A percentile compares a stretch with the other conserved stretches of the same genome.
Evolutionary conservation across 306 rosid species (phyloP).

Genomic region (Castanea crenata): DNA sequence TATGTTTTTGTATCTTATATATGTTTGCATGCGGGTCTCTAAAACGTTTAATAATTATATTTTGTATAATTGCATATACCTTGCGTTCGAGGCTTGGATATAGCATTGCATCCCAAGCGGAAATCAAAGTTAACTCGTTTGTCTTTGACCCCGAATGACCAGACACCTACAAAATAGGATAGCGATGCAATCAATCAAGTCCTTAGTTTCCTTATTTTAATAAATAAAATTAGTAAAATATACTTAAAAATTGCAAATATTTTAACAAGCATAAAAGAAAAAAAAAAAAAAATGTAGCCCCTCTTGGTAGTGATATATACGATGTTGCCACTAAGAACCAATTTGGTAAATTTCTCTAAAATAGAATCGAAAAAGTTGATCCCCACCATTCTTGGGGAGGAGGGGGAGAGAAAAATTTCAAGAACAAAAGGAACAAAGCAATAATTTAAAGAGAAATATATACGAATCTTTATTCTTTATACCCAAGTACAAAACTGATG

Average conservation of each 20-base stretch:
- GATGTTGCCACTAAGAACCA: background rate
- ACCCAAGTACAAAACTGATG: background rate
- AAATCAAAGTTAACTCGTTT: conserved; percentile 29
- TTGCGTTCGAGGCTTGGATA: conserved; percentile 60
- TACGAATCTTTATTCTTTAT: background rate
- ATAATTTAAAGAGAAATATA: background rate
- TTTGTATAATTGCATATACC: conserved; percentile 29
- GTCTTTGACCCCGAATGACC: conserved; percentile 41
- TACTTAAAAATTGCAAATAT: conserved; percentile 3
- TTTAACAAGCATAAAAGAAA: background rate
- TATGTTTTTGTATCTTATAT: too few relatives aligned
- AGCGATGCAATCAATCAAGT: background rate
- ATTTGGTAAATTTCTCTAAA: background rate
- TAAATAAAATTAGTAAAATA: background rate
- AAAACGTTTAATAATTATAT: too few relatives aligned
- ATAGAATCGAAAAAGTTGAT: background rate
- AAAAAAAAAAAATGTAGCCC: background rate
- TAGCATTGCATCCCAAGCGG: conserved; percentile 52
- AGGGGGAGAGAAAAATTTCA: background rate
- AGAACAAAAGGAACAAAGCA: background rate
- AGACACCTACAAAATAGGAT: conserved; percentile 35
- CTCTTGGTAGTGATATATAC: background rate
- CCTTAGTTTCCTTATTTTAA: conserved; percentile 10
- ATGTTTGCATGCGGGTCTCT: too few relatives aligned
- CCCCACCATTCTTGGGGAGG: background rate